Base-by-base conservation (phyloP, 106 monocot genomes). In the Platanthera guangdongensis region DNA sequence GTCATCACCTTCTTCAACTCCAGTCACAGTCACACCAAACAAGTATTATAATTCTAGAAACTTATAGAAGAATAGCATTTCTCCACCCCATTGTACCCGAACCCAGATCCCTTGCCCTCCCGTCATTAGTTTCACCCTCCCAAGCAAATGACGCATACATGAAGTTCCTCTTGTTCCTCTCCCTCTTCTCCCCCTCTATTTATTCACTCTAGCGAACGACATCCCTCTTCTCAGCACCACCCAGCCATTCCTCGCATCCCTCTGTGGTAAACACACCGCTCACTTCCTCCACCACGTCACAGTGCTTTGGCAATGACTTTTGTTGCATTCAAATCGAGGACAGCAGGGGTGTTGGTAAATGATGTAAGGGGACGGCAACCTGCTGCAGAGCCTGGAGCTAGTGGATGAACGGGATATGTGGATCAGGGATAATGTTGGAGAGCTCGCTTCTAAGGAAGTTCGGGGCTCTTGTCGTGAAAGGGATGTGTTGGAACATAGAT, bases 231-330 rank as follows among this genome's bases (percentile, higher is more conserved):
- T 73, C 3, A 81, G 86, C 14, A 77, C 84, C 73, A 13, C 86
- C 15, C 14, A 55, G 1, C 82, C 82, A 19, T 84, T 90, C 82
- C 52, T 90, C 73, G 54, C 84, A 54, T 90, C 90, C 22, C 84
- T 84, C 1, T 67, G 80, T 13, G 80, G 78, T 18, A 87, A 84
- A 73, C 86, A 90, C 90, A 14, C 75, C 9, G 84, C 73, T 22
- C 82, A 84, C 82, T 64, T 90, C 73, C 54, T 86, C 59, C 86
- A 84, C 16, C 11, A 55, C 11, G 30, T 0, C 30, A 82, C 92
- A 9, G 75, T 78, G 91, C 48, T 85, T 84, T 74, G 91, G 89
- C 68, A 86, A 77, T 54, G 92, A 95, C 82, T 95, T 95, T 81
- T 95, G 92, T 84, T 87, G 77, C 80, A 75, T 95, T 25, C 86